These are phyloP conservation scores for Cryphonectria carpinicola DNA, from an alignment of 2,329 filamentous ascomycete genomes.

Conservation along the genomic window DNA sequence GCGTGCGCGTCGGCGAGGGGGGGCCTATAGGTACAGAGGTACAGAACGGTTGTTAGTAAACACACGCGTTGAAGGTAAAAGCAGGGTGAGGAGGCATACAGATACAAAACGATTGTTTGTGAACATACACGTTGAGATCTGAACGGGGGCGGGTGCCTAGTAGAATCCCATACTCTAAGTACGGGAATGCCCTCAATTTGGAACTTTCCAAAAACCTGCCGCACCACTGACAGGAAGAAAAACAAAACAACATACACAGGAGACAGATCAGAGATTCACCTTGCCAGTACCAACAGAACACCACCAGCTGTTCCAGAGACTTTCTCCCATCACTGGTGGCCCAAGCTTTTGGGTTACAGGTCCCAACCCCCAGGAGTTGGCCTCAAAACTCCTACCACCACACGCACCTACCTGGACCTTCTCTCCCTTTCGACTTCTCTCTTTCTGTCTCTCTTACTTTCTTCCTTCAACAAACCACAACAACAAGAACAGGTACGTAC, in stretches of 20 bases:
- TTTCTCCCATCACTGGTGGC: neutral
- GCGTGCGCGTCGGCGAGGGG: neutral
- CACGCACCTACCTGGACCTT: neutral
- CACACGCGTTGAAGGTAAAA: neutral
- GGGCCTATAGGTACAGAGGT: neutral
- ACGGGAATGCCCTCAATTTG: neutral
- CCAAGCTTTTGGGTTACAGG: neutral
- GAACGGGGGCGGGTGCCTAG: neutral
- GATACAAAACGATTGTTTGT: neutral
- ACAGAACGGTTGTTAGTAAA: neutral
- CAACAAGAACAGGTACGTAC: conserved; percentile 4
- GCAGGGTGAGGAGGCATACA: too few relatives aligned
- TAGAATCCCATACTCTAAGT: neutral
- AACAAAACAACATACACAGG: neutral
- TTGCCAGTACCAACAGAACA: neutral
- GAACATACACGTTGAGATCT: neutral
- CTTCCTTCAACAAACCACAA: neutral
- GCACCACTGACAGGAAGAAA: neutral
- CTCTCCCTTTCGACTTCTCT: neutral
- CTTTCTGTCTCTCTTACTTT: neutral
- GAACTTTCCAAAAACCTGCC: neutral
- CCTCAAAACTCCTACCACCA: neutral
- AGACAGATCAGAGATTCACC: neutral
- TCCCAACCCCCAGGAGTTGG: neutral
- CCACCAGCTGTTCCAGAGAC: neutral